Conservation (phyloP, 2,329 filamentous ascomycete genomes). For the Lachnellula hyalina region DNA sequence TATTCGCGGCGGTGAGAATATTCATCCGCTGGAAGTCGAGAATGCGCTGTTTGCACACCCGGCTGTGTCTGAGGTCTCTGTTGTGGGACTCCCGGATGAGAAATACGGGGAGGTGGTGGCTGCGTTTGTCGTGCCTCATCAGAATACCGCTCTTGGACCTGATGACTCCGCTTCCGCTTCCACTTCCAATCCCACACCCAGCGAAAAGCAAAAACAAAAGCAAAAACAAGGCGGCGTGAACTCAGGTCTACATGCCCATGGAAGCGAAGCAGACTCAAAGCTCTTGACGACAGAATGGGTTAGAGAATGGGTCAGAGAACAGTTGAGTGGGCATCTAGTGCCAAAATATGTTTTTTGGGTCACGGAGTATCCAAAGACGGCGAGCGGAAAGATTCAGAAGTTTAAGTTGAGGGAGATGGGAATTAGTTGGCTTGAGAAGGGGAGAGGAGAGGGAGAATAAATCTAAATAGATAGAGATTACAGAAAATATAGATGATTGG, state of each 20-base stretch:
- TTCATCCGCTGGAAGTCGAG: constrained; percentile 89
- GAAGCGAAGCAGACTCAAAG: constrained; percentile 15
- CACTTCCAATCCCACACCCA: not conserved
- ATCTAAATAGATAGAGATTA: not conserved
- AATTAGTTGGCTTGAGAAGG: constrained; percentile 37
- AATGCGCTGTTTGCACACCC: constrained; percentile 75
- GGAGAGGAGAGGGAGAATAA: not conserved
- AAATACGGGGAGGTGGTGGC: constrained; percentile 82
- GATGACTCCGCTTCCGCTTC: constrained; percentile 22
- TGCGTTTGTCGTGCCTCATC: constrained; percentile 66
- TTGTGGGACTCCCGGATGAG: constrained; percentile 78
- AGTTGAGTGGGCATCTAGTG: constrained; percentile 69
- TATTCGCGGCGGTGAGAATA: constrained; percentile 92
- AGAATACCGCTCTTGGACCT: constrained; percentile 25
- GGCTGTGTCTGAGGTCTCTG: constrained; percentile 67
- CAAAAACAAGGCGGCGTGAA: not conserved
- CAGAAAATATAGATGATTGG: too few species aligned
- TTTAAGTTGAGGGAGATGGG: constrained; percentile 74
- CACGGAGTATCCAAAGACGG: constrained; percentile 84
- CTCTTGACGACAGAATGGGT: constrained; percentile 53
- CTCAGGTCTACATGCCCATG: not conserved
- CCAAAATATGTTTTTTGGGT: constrained; percentile 90
- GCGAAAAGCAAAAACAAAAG: not conserved
- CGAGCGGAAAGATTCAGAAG: constrained; percentile 96
- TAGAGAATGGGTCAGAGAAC: constrained; percentile 64